Conservation (phyloP, 164 flowering plant species). For the Annona cherimola region DNA sequence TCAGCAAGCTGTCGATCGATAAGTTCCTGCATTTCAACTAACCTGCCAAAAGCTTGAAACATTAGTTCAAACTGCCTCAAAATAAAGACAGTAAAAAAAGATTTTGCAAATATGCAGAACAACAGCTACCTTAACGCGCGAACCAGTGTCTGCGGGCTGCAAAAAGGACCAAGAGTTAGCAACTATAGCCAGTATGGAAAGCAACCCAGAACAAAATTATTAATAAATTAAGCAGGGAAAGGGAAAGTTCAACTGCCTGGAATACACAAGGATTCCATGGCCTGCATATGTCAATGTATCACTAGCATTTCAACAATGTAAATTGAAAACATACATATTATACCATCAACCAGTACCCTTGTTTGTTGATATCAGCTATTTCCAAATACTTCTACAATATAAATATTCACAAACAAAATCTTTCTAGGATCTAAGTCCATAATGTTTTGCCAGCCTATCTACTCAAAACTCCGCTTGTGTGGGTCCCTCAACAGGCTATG, state of each 20-base stretch:
- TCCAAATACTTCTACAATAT: background rate
- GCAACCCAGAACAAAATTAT: background rate
- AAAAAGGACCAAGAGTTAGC: conserved; percentile 17
- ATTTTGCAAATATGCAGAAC: background rate
- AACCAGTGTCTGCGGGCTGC: conserved; percentile 96
- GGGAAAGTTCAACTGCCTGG: background rate
- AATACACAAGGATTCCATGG: background rate
- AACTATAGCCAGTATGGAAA: background rate
- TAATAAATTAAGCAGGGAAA: background rate
- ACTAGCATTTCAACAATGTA: background rate
- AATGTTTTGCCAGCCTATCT: background rate
- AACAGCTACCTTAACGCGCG: conserved; percentile 77
- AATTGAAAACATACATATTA: background rate
- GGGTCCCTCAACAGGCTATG: too few relatives aligned
- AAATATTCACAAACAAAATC: background rate
- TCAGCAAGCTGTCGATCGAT: conserved; percentile 92
- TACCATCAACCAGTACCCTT: background rate
- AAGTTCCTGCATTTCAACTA: conserved; percentile 98
- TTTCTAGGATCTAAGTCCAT: background rate
- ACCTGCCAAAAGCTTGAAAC: conserved; percentile 41
- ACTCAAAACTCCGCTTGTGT: too few relatives aligned
- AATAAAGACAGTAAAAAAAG: background rate
- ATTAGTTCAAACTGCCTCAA: background rate
- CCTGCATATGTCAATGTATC: background rate
- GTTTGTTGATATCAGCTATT: background rate